These are phyloP conservation scores for Chlamydomonas asymmetrica DNA, from an alignment of 139 green algal genomes.

Conservation along the genomic window DNA sequence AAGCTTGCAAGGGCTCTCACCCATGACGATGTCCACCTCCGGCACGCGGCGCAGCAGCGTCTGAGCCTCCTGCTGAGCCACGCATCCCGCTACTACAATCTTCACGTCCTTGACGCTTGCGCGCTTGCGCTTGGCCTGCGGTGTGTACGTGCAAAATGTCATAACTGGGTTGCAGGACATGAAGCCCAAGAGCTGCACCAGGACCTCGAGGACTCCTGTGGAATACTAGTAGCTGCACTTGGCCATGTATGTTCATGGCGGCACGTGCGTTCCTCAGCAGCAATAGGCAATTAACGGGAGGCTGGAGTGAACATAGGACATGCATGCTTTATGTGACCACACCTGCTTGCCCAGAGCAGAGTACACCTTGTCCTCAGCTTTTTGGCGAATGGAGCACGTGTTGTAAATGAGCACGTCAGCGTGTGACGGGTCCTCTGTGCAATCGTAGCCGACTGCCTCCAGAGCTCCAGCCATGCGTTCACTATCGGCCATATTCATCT, in stretches of 20 bases:
- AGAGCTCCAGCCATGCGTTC: conserved; percentile 96
- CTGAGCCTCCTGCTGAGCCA: conserved; percentile 91
- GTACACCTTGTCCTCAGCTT: conserved; percentile 97
- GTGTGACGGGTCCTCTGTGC: conserved; percentile 68
- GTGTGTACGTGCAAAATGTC: no score
- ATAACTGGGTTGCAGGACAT: neutral
- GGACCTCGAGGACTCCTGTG: neutral
- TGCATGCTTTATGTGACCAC: neutral
- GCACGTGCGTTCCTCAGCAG: no score
- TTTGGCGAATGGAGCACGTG: conserved; percentile 96
- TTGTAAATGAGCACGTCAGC: conserved; percentile 97
- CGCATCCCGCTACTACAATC: conserved; percentile 90
- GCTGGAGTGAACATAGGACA: no score
- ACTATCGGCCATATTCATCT: conserved; percentile 96
- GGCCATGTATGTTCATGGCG: neutral
- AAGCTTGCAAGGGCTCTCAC: no score
- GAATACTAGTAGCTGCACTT: neutral
- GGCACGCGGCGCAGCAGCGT: conserved; percentile 88
- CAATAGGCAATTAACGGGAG: no score
- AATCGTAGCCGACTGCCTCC: conserved; percentile 84
- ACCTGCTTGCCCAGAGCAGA: conserved; percentile 80
- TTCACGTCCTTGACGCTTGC: conserved; percentile 71
- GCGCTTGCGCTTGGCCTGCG: conserved; percentile 84
- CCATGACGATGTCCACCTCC: conserved; percentile 99
- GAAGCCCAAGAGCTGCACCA: no score